phyloP scores from a whole-genome alignment of 352 stramenopile genomes.

The Phytophthora rubi region DNA sequence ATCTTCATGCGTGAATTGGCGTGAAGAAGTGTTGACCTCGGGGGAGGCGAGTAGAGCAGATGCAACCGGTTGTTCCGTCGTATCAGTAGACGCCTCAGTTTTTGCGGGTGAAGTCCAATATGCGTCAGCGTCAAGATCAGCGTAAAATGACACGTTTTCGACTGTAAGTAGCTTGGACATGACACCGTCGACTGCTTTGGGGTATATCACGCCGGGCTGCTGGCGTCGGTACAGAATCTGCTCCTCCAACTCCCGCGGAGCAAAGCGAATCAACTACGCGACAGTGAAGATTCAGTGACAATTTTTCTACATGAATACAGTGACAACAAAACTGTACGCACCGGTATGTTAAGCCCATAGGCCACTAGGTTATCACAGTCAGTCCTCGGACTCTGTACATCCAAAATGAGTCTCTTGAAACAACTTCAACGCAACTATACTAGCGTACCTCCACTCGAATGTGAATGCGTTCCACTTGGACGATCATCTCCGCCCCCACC shows the following conservation, averaged over 20 bases:
- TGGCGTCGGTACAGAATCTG: conserved; percentile 69
- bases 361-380: conserved; percentile 46
- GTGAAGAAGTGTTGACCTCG: background rate
- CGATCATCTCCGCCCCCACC: conserved; percentile 57
- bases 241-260: conserved; percentile 53
- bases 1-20: conserved; percentile 19
- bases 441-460: conserved; percentile 66
- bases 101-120: conserved; percentile 28
- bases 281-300: conserved; percentile 4
- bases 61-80: conserved; percentile 6
- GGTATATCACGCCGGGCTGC: conserved; percentile 59
- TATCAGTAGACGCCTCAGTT: conserved; percentile 2
- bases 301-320: background rate
- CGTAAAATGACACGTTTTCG: conserved; percentile 69
- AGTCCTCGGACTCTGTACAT: conserved; percentile 50
- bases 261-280: conserved; percentile 60
- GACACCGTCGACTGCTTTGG: conserved; percentile 27
- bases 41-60: background rate
- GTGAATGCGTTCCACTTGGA: conserved; percentile 71
- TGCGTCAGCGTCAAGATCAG: conserved; percentile 51
- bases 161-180: conserved; percentile 69
- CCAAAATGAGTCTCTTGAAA: background rate
- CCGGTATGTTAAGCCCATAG: conserved; percentile 66
- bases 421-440: background rate
- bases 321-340: conserved; percentile 19